Conservation (phyloP, 225 moss, liverwort and hornwort species). For the Physcomitrium patens region DNA sequence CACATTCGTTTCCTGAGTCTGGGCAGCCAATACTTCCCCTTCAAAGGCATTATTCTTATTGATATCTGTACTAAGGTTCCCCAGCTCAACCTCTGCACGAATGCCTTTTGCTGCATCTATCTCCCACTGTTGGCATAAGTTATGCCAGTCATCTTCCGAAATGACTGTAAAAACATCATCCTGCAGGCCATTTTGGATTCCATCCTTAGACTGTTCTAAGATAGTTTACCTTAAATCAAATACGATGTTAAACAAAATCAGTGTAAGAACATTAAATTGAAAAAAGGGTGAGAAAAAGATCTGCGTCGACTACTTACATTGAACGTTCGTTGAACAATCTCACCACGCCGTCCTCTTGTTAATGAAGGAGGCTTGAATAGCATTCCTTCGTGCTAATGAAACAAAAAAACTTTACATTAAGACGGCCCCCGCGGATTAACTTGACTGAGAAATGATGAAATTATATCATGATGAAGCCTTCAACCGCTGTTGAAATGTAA, state of each 20-base stretch:
- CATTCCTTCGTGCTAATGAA: slow-evolving; percentile 92
- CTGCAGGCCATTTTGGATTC: slow-evolving; percentile 50
- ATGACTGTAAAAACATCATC: slow-evolving; percentile 88
- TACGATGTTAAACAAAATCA: not conserved
- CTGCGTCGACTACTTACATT: slow-evolving; percentile 61
- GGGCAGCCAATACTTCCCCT: slow-evolving; percentile 43
- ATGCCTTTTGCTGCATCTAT: slow-evolving; percentile 88
- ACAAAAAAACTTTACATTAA: slow-evolving; percentile 23
- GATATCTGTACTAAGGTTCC: slow-evolving; percentile 45
- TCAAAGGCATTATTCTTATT: slow-evolving; percentile 41
- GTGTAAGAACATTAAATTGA: not conserved
- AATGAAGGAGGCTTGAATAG: slow-evolving; percentile 85
- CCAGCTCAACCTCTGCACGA: slow-evolving; percentile 70
- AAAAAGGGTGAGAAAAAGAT: not conserved
- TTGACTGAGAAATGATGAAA: slow-evolving; percentile 11
- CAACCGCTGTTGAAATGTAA: slow-evolving; percentile 7
- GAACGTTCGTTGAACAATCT: slow-evolving; percentile 73
- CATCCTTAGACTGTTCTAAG: not conserved
- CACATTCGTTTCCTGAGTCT: slow-evolving; percentile 39
- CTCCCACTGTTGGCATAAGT: slow-evolving; percentile 91
- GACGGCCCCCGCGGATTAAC: not conserved
- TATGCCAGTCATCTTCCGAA: slow-evolving; percentile 85
- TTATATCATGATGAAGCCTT: no score
- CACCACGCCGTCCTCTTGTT: slow-evolving; percentile 80
- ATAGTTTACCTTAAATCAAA: not conserved